A percentile compares a stretch with the other conserved stretches of the same genome.
phyloP scores from a whole-genome alignment of 495 filamentous ascomycete genomes.

The Jackrogersella multiformis region DNA sequence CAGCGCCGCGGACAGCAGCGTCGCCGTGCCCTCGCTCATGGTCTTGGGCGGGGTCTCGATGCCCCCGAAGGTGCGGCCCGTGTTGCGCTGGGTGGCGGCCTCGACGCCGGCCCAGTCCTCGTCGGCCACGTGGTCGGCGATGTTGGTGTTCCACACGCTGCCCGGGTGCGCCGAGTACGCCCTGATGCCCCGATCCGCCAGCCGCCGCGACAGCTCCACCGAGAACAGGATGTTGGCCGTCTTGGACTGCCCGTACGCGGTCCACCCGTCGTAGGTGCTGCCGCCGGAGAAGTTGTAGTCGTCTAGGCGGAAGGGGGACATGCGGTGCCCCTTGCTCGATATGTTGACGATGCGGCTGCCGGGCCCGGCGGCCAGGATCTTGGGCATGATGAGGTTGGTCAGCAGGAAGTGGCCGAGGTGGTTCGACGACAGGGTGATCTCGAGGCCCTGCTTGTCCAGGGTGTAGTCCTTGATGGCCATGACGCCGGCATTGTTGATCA shows the following conservation, averaged over 20 bases:
- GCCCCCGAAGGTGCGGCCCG: slow-evolving; percentile 26
- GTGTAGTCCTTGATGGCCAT: slow-evolving; percentile 60
- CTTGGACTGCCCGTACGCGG: slow-evolving; percentile 67
- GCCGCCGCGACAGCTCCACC: slow-evolving; percentile 55
- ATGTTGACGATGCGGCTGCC: slow-evolving; percentile 53
- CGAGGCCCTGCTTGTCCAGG: slow-evolving; percentile 57
- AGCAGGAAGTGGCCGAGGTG: slow-evolving; percentile 69
- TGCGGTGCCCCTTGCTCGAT: slow-evolving; percentile 51
- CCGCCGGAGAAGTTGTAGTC: slow-evolving; percentile 60
- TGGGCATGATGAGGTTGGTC: slow-evolving; percentile 62
- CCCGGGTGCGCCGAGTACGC: slow-evolving; percentile 59
- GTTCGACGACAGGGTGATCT: slow-evolving; percentile 66
- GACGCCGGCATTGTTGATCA: slow-evolving; percentile 76
- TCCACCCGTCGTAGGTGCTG: slow-evolving; percentile 53
- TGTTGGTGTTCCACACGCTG: slow-evolving; percentile 41
- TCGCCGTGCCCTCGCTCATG: slow-evolving; percentile 9
- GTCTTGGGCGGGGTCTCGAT: slow-evolving; percentile 3
- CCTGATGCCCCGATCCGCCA: slow-evolving; percentile 41
- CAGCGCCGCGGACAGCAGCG: slow-evolving; percentile 36
- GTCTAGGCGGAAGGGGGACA: slow-evolving; percentile 55
- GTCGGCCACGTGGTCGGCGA: slow-evolving; percentile 31
- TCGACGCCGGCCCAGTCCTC: slow-evolving; percentile 36
- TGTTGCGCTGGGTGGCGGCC: slow-evolving; percentile 43
- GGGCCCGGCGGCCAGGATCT: slow-evolving; percentile 49
- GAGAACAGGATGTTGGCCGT: slow-evolving; percentile 68